Conservation (phyloP, 2,329 filamentous ascomycete genomes). For the Trichoderma guizhouense region DNA sequence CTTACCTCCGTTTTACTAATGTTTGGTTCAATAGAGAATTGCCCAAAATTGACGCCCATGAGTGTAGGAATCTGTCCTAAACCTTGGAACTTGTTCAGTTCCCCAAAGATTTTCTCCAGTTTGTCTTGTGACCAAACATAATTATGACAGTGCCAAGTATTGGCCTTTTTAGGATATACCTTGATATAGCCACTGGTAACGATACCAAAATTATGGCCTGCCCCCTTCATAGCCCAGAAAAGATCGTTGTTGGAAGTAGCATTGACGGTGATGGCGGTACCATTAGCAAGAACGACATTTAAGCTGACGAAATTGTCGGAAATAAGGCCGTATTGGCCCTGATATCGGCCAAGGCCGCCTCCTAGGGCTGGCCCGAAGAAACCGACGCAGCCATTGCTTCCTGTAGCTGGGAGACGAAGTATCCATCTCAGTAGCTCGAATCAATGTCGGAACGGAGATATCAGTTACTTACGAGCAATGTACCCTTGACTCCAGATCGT, state of each 20-base stretch:
- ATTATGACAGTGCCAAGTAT: not conserved
- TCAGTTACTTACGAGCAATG: not conserved
- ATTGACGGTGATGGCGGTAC: constrained; percentile 22
- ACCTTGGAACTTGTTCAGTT: not conserved
- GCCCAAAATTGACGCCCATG: constrained; percentile 6
- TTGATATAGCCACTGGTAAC: constrained; percentile 31
- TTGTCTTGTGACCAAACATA: constrained; percentile 2
- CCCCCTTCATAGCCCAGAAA: constrained; percentile 36
- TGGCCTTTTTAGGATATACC: constrained; percentile 23
- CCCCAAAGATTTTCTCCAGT: not conserved
- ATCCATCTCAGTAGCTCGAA: not conserved
- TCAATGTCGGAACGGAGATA: rapidly evolving
- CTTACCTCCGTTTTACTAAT: not conserved
- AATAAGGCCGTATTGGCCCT: constrained; percentile 30
- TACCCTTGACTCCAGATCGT: not conserved
- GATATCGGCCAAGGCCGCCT: constrained; percentile 31
- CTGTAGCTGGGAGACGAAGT: not conserved
- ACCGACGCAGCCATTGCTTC: constrained; percentile 23
- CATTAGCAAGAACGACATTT: constrained; percentile 33
- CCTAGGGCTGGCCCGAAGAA: constrained; percentile 31
- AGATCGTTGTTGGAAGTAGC: constrained; percentile 30
- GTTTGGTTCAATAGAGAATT: not conserved
- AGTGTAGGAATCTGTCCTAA: not conserved
- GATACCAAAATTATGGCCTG: constrained; percentile 36
- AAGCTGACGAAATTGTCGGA: constrained; percentile 34